A percentile compares a stretch with the other conserved stretches of the same genome.
phyloP scores from a whole-genome alignment of 2,329 filamentous ascomycete species.

The Aureobasidium sp. region DNA sequence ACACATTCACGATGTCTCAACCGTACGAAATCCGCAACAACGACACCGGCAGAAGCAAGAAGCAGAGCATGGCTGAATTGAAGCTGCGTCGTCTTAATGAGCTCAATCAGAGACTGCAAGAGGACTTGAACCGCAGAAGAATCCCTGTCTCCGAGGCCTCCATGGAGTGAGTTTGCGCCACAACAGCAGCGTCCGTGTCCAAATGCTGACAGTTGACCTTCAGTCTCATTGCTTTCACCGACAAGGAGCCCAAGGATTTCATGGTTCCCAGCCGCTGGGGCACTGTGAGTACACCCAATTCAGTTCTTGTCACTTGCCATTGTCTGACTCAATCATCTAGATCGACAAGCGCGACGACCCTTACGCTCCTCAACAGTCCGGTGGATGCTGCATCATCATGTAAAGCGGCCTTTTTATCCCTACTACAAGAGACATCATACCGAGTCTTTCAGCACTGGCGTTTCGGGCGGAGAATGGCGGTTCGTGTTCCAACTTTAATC shows the following conservation, averaged over 20 bases:
- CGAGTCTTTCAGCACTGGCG: constrained; percentile 16
- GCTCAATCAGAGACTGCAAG: constrained; percentile 89
- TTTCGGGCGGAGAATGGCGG: constrained; percentile 16
- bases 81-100: constrained; percentile 95
- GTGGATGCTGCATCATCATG: constrained; percentile 94
- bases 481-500: constrained; percentile 12
- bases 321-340: constrained; percentile 31
- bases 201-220: neutral
- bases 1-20: constrained; percentile 45
- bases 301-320: constrained; percentile 5
- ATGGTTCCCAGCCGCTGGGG: constrained; percentile 99
- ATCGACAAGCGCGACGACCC: constrained; percentile 95
- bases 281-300: constrained; percentile 43
- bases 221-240: constrained; percentile 97
- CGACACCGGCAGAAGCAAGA: constrained; percentile 74
- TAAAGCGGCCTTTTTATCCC: constrained; percentile 37
- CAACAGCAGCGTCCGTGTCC: too few species aligned
- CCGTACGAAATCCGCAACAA: constrained; percentile 61
- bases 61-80: constrained; percentile 98
- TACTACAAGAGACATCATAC: constrained; percentile 14
- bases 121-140: constrained; percentile 89
- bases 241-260: constrained; percentile 88
- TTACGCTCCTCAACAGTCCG: constrained; percentile 91
- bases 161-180: constrained; percentile 38
- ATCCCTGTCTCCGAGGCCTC: constrained; percentile 94